Conservation (phyloP, 202 grass and related monocot species). For the Musa balbisiana region DNA sequence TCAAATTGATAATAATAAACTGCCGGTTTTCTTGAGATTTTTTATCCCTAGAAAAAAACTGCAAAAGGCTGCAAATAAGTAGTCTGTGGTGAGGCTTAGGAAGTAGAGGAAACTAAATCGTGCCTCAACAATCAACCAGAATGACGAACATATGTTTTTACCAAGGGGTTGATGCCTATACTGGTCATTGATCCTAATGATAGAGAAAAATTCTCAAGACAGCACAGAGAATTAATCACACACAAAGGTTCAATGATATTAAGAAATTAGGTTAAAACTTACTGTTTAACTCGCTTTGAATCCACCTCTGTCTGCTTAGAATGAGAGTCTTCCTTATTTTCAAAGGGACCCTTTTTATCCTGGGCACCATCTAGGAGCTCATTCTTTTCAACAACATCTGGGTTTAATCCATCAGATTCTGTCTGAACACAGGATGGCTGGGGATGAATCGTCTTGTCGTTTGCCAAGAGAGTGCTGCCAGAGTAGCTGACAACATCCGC, state of each 20-base stretch:
- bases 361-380: constrained; percentile 28
- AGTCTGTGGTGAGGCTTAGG: neutral
- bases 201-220: neutral
- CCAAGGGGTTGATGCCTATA: neutral
- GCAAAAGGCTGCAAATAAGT: neutral
- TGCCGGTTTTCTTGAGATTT: neutral
- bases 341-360: constrained; percentile 27
- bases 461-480: constrained; percentile 14
- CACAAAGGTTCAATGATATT: neutral
- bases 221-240: neutral
- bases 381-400: constrained; percentile 33
- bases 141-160: neutral
- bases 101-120: neutral
- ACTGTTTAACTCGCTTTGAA: constrained; percentile 91
- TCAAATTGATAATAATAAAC: neutral
- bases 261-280: constrained; percentile 18
- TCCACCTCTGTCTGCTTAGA: constrained; percentile 59
- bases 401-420: constrained; percentile 35
- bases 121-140: neutral
- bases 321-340: constrained; percentile 52
- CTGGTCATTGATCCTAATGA: neutral
- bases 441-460: constrained; percentile 39
- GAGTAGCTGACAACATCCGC: constrained; percentile 27
- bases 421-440: constrained; percentile 18
- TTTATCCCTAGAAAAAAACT: neutral